phyloP scores from a whole-genome alignment of 352 stramenopile species.

The Phytophthora tubulina region DNA sequence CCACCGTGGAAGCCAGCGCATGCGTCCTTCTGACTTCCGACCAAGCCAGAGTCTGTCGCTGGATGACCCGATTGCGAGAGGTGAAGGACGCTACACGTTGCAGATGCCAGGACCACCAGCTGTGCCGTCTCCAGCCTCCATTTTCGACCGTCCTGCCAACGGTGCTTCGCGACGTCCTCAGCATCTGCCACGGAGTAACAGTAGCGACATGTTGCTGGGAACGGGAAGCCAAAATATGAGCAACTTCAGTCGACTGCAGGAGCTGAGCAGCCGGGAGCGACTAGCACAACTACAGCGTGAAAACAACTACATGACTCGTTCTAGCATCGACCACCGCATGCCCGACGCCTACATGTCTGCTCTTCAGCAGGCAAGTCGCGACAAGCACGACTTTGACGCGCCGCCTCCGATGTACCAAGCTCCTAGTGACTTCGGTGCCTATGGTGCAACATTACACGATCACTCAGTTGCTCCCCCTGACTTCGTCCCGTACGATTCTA shows the following conservation, averaged over 20 bases:
- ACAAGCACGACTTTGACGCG: constrained; percentile 42
- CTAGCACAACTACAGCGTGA: constrained; percentile 40
- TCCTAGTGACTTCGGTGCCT: constrained; percentile 40
- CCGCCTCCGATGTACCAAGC: constrained; percentile 38
- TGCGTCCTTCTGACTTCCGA: constrained; percentile 52
- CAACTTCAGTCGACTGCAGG: constrained; percentile 47
- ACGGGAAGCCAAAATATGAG: constrained; percentile 29
- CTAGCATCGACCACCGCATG: constrained; percentile 38
- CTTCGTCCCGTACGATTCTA: constrained; percentile 38
- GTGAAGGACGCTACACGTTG: constrained; percentile 46
- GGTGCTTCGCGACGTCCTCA: constrained; percentile 21
- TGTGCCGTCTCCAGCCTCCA: constrained; percentile 48
- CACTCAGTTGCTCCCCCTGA: constrained; percentile 25
- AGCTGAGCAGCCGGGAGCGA: constrained; percentile 45
- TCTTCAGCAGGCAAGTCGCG: constrained; percentile 42
- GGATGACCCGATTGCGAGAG: constrained; percentile 46
- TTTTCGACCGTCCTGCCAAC: constrained; percentile 70
- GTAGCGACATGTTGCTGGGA: constrained; percentile 39
- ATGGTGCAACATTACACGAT: constrained; percentile 32
- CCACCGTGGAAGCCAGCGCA: constrained; percentile 37
- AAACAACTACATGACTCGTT: constrained; percentile 35
- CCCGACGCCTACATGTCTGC: constrained; percentile 49
- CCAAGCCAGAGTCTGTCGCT: constrained; percentile 49
- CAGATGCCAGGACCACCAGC: constrained; percentile 36
- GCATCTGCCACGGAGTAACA: constrained; percentile 33